Percentiles rank a stretch among this genome's conserved stretches.
Conservation (phyloP, 2,329 filamentous ascomycete species). For the Diaporthe helianthi region DNA sequence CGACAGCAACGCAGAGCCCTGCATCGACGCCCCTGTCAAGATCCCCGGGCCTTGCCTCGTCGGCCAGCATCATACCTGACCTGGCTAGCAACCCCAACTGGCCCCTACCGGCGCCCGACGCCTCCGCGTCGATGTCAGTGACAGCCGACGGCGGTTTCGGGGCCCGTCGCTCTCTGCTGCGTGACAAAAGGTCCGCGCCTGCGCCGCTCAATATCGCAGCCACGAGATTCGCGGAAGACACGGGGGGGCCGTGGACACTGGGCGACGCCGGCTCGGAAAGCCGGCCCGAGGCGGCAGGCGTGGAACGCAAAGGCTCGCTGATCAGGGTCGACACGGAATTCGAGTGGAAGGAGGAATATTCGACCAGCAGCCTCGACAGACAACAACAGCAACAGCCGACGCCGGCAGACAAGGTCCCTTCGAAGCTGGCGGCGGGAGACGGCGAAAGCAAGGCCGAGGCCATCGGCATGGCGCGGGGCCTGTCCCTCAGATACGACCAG, state of each 20-base stretch:
- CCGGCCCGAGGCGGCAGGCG: conserved; percentile 12
- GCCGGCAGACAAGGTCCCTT: neutral
- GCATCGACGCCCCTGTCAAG: conserved; percentile 28
- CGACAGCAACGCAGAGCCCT: neutral
- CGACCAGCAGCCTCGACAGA: neutral
- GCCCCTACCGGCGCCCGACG: conserved; percentile 30
- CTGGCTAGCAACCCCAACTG: conserved; percentile 29
- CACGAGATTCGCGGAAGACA: conserved; percentile 27
- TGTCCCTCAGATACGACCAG: conserved; percentile 40
- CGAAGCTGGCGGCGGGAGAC: neutral
- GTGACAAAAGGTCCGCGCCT: conserved; percentile 27
- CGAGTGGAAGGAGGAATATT: conserved; percentile 25
- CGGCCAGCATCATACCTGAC: conserved; percentile 22
- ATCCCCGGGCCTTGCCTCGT: conserved; percentile 28
- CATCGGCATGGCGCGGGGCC: conserved; percentile 45
- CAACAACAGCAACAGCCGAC: neutral
- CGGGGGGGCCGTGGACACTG: conserved; percentile 26
- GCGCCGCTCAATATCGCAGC: conserved; percentile 34
- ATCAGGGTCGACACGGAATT: conserved; percentile 14
- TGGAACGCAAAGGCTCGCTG: conserved; percentile 2
- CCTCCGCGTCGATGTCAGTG: neutral
- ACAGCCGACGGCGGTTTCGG: conserved; percentile 12
- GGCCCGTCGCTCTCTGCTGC: conserved; percentile 9
- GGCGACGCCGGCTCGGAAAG: neutral
- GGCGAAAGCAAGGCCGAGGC: conserved; percentile 29